Conservation (phyloP, 441 rosid genomes). For the Theobroma grandiflorum region DNA sequence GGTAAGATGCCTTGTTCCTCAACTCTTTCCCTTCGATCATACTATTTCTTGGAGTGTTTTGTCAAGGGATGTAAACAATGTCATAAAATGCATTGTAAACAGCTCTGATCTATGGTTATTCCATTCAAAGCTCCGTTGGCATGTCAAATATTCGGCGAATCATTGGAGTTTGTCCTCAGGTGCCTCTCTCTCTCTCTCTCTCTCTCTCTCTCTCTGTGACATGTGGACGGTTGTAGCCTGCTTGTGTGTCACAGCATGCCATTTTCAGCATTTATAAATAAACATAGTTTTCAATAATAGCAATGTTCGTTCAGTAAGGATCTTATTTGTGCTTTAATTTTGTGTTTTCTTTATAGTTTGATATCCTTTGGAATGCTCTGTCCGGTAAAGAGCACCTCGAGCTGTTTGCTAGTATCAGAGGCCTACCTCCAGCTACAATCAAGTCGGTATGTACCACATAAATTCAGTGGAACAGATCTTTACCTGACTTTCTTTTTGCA, state of each 20-base stretch:
- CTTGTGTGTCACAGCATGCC: slow-evolving; percentile 7
- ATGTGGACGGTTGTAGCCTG: background rate
- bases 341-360: slow-evolving; percentile 58
- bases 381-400: slow-evolving; percentile 89
- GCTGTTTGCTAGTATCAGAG: slow-evolving; percentile 89
- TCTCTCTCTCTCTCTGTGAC: background rate
- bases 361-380: slow-evolving; percentile 92
- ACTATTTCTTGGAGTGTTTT: background rate
- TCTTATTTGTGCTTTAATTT: background rate
- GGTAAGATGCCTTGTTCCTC: slow-evolving; percentile 53
- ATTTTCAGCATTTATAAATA: background rate
- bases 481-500: background rate
- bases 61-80: background rate
- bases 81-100: slow-evolving; percentile 34
- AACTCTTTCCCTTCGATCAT: background rate
- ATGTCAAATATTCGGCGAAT: slow-evolving; percentile 84
- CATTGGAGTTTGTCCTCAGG: slow-evolving; percentile 99
- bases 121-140: slow-evolving; percentile 79
- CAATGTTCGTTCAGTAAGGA: background rate
- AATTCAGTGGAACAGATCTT: background rate
- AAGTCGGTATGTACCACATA: slow-evolving; percentile 51
- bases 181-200: slow-evolving; percentile 32
- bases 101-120: slow-evolving; percentile 83
- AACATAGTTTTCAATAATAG: background rate
- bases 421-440: slow-evolving; percentile 69